phyloP scores from a whole-genome alignment of 1,284 basidiomycete species.

The Macrocystidia cucumis region DNA sequence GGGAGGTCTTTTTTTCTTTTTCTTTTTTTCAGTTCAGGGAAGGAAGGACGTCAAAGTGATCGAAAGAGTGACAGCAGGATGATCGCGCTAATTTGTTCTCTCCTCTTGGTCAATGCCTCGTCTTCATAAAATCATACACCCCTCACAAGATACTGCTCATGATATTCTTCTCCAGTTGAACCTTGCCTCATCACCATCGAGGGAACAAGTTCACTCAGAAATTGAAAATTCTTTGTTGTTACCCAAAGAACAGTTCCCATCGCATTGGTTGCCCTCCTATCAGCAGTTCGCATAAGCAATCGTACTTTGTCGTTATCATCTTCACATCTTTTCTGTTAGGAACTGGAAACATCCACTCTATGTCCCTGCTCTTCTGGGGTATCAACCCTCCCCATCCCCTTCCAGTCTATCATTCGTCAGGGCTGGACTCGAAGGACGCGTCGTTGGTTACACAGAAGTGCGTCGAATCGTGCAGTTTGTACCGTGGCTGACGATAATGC shows the following conservation, averaged over 20 bases:
- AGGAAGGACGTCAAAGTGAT: no score
- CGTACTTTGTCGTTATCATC: constrained; percentile 9
- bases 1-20: no score
- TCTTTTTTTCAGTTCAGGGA: no score
- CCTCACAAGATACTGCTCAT: constrained; percentile 30
- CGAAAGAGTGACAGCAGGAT: no score
- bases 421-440: constrained; percentile 70
- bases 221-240: constrained; percentile 67
- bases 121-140: constrained; percentile 40
- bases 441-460: constrained; percentile 78
- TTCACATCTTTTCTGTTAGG: constrained; percentile 31
- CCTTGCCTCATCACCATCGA: constrained; percentile 47
- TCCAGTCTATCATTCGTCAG: constrained; percentile 75
- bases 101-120: no score
- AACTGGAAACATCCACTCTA: constrained; percentile 62
- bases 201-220: constrained; percentile 49
- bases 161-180: constrained; percentile 43
- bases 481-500: constrained; percentile 1
- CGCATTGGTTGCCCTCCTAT: constrained; percentile 67
- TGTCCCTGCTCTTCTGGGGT: constrained; percentile 54
- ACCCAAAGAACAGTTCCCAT: constrained; percentile 53
- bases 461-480: constrained; percentile 5
- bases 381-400: constrained; percentile 67
- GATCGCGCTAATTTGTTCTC: no score
- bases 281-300: constrained; percentile 51